Conservation (phyloP, 371 early-diverging fungal species). For the Zychaea mexicana region DNA sequence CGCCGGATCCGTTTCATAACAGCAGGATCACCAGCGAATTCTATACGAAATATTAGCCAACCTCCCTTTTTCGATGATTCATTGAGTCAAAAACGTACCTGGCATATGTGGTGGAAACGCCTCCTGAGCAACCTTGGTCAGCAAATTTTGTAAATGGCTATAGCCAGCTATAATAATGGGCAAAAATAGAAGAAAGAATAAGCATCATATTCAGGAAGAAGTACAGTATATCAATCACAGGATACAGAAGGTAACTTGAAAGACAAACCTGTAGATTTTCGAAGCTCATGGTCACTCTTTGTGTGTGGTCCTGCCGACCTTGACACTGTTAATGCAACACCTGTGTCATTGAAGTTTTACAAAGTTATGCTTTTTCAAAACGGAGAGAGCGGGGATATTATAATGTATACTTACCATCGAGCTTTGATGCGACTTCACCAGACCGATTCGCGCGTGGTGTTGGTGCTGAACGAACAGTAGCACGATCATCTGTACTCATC, state of each 20-base stretch:
- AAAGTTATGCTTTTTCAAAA: too few species aligned
- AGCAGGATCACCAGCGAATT: constrained; percentile 45
- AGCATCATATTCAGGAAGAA: not conserved
- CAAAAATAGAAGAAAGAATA: not conserved
- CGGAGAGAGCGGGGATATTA: too few species aligned
- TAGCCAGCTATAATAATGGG: constrained; percentile 30
- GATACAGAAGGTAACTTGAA: too few species aligned
- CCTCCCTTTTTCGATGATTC: too few species aligned
- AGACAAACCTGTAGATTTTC: not conserved
- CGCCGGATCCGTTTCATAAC: constrained; percentile 43
- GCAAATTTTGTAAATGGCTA: constrained; percentile 46
- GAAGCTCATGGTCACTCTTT: not conserved
- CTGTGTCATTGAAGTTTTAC: too few species aligned
- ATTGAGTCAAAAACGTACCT: constrained; percentile 25
- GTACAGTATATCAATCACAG: too few species aligned
- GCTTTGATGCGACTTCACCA: not conserved
- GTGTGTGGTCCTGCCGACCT: not conserved
- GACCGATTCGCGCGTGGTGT: constrained; percentile 23
- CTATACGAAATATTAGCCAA: constrained; percentile 13
- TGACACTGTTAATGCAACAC: not conserved
- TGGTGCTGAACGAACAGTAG: constrained; percentile 14
- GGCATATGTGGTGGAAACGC: constrained; percentile 54
- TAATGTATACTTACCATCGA: not conserved
- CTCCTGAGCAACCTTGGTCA: constrained; percentile 44
- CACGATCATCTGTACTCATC: not conserved